A percentile compares a stretch with the other conserved stretches of the same genome.
These are phyloP conservation scores for Xylaria scruposa DNA, from an alignment of 495 filamentous ascomycete species.

Conservation along the genomic window DNA sequence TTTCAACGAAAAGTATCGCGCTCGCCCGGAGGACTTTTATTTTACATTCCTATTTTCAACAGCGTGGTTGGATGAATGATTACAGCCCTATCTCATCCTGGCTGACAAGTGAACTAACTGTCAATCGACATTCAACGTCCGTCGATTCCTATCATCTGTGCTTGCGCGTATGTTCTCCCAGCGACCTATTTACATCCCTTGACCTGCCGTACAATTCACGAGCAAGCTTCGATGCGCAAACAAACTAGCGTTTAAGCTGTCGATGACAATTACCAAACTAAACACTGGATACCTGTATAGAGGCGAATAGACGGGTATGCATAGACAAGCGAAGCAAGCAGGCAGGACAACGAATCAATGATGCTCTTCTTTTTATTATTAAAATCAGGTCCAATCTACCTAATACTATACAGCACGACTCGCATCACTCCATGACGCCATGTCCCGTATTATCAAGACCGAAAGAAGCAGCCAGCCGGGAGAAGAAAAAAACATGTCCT, in stretches of 20 bases:
- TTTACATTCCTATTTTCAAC: neutral
- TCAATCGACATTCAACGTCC: neutral
- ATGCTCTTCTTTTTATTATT: conserved; percentile 15
- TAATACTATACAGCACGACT: conserved; percentile 21
- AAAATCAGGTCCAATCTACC: conserved; percentile 6
- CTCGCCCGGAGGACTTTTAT: neutral
- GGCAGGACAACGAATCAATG: neutral
- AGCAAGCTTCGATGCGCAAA: neutral
- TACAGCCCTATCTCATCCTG: neutral
- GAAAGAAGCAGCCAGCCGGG: neutral
- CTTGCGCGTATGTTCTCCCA: neutral
- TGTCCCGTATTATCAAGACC: conserved; percentile 7
- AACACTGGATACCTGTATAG: neutral
- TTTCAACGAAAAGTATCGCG: neutral
- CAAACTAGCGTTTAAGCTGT: neutral
- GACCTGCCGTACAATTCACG: neutral
- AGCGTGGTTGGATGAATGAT: neutral
- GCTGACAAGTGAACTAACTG: neutral
- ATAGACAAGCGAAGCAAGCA: neutral
- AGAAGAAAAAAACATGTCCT: neutral
- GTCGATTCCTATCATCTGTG: neutral
- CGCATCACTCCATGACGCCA: conserved; percentile 23
- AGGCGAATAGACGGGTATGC: neutral
- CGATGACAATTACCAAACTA: too few relatives aligned
- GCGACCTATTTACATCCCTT: neutral